A percentile compares a stretch with the other conserved stretches of the same genome.
Conservation (phyloP, 2,329 filamentous ascomycete species). For the Aspergillus tanneri region DNA sequence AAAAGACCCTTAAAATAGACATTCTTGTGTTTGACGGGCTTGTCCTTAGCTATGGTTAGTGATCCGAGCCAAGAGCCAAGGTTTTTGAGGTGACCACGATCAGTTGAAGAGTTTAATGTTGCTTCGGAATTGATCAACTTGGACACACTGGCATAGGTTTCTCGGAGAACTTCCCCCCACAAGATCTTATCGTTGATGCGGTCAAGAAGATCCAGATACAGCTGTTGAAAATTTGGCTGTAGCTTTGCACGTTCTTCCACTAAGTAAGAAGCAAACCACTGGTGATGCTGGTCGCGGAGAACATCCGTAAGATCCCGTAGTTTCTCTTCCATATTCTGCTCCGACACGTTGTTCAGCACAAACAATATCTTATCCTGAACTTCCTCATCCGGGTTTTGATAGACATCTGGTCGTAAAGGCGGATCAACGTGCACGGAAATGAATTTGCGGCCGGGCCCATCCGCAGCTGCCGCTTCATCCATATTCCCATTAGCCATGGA, state of each 20-base stretch:
- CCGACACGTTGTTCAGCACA: constrained; percentile 92
- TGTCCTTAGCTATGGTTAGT: constrained; percentile 86
- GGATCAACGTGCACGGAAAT: constrained; percentile 74
- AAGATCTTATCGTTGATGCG: constrained; percentile 75
- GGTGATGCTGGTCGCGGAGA: constrained; percentile 76
- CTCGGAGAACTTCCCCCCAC: constrained; percentile 85
- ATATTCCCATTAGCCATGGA: constrained; percentile 67
- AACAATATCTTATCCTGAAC: constrained; percentile 93
- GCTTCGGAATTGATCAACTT: constrained; percentile 87
- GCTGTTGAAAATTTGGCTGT: constrained; percentile 91
- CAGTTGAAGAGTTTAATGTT: constrained; percentile 78
- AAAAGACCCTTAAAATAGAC: constrained; percentile 96
- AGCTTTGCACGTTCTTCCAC: constrained; percentile 96
- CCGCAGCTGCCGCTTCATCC: constrained; percentile 60
- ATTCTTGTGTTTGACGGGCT: constrained; percentile 93
- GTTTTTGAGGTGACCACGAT: constrained; percentile 87
- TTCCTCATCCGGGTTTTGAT: constrained; percentile 79
- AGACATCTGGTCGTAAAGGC: constrained; percentile 61
- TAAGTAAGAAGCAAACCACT: constrained; percentile 94
- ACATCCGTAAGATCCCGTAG: constrained; percentile 76
- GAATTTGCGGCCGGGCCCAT: constrained; percentile 70
- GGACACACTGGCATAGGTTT: constrained; percentile 84
- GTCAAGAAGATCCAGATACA: constrained; percentile 87
- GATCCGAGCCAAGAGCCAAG: constrained; percentile 91
- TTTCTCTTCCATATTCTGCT: constrained; percentile 81